Conservation (phyloP, 2,329 filamentous ascomycete species). For the Trichoderma sp. region DNA sequence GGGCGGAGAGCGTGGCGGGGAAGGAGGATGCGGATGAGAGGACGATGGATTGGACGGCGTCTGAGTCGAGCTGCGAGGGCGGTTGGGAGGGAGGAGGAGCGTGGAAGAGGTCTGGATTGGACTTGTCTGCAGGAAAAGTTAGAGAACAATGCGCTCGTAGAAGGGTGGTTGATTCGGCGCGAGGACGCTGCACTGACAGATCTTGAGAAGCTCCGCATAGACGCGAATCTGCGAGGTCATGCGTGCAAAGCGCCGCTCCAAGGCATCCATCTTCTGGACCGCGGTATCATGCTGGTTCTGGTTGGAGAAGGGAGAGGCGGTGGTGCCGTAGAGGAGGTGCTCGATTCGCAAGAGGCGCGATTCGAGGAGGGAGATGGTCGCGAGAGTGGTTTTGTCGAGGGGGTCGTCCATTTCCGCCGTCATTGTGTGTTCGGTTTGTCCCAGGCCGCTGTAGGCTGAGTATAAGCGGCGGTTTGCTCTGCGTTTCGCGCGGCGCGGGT, state of each 20-base stretch:
- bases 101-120: conserved; percentile 59
- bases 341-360: conserved; percentile 62
- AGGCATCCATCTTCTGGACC: conserved; percentile 49
- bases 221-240: conserved; percentile 56
- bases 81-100: conserved; percentile 49
- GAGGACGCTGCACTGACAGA: conserved; percentile 51
- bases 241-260: conserved; percentile 57
- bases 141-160: background rate
- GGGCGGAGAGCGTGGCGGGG: conserved; percentile 57
- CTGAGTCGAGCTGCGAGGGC: conserved; percentile 54
- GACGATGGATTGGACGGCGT: conserved; percentile 57
- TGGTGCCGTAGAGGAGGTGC: conserved; percentile 58
- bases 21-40: conserved; percentile 60
- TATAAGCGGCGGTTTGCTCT: background rate
- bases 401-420: conserved; percentile 39
- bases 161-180: background rate
- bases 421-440: background rate
- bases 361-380: conserved; percentile 60
- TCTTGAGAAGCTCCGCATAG: conserved; percentile 61
- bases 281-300: conserved; percentile 45
- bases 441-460: background rate
- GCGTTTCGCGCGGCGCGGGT: background rate
- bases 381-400: conserved; percentile 56
- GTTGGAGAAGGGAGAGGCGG: conserved; percentile 38
- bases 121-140: conserved; percentile 50